These are phyloP conservation scores for Chytriomyces hyalinus DNA, from an alignment of 192 early-diverging fungal genomes.

Conservation along the genomic window DNA sequence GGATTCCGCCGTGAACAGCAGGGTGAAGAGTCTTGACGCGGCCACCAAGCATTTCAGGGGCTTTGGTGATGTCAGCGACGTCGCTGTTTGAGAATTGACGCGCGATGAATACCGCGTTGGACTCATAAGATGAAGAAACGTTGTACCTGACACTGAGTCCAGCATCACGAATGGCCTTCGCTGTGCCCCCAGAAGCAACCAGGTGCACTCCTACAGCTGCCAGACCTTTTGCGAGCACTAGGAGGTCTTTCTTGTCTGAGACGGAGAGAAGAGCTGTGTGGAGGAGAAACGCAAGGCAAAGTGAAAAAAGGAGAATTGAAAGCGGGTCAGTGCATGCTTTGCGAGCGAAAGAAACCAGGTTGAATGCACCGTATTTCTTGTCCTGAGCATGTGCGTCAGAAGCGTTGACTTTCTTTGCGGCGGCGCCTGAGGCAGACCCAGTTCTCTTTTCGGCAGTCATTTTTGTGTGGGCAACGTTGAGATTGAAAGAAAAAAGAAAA, in stretches of 20 bases:
- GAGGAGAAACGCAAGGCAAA: not conserved
- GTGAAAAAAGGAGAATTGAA: not conserved
- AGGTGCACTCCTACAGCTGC: slow-evolving; percentile 77
- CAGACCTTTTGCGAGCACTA: slow-evolving; percentile 86
- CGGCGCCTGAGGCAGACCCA: not conserved
- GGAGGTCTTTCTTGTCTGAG: slow-evolving; percentile 94
- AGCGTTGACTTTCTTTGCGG: slow-evolving; percentile 18
- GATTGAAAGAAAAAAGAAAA: slow-evolving; percentile 2
- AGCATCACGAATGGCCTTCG: slow-evolving; percentile 86
- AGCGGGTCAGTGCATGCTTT: not conserved
- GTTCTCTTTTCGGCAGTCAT: slow-evolving; percentile 31
- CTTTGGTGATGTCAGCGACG: slow-evolving; percentile 96
- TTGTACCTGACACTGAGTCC: slow-evolving; percentile 84
- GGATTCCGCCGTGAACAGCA: slow-evolving; percentile 95
- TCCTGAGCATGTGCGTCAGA: slow-evolving; percentile 5
- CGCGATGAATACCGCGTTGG: not conserved
- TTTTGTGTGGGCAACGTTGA: slow-evolving; percentile 9
- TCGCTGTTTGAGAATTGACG: slow-evolving; percentile 62
- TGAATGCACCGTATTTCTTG: slow-evolving; percentile 19
- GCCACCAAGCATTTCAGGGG: slow-evolving; percentile 98
- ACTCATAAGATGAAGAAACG: not conserved
- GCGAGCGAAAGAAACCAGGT: not conserved
- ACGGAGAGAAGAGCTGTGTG: slow-evolving; percentile 78
- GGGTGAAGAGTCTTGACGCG: slow-evolving; percentile 99
- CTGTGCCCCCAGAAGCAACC: slow-evolving; percentile 94